A percentile compares a stretch with the other conserved stretches of the same genome.
phyloP scores from a whole-genome alignment of 2,329 filamentous ascomycete genomes.

The Coniochaeta prunicola region DNA sequence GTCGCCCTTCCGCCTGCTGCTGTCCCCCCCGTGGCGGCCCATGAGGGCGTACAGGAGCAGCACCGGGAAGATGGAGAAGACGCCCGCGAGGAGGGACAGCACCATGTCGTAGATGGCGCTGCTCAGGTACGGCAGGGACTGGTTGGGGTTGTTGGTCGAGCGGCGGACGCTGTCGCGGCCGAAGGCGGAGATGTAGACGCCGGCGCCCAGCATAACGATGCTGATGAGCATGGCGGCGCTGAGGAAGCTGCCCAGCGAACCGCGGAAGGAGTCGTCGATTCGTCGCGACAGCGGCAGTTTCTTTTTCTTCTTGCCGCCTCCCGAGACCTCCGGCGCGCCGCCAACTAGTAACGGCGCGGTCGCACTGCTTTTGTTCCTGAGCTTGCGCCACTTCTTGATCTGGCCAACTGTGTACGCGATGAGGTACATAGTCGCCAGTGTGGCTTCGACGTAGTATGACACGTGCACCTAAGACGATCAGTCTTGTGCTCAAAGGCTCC shows the following conservation, averaged over 20 bases:
- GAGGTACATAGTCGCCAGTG: slow-evolving; percentile 9
- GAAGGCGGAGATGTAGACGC: slow-evolving; percentile 8
- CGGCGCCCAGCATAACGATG: slow-evolving; percentile 11
- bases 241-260: slow-evolving; percentile 16
- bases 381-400: slow-evolving; percentile 1
- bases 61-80: slow-evolving; percentile 9
- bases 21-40: slow-evolving; percentile 1
- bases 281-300: slow-evolving; percentile 5
- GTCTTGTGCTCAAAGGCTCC: background rate
- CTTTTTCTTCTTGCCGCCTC: background rate
- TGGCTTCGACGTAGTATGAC: slow-evolving; percentile 13
- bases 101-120: slow-evolving; percentile 12
- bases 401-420: slow-evolving; percentile 7
- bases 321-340: background rate
- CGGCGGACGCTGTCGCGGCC: background rate
- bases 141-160: background rate
- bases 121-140: slow-evolving; percentile 6
- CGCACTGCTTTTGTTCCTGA: background rate
- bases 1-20: background rate
- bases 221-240: slow-evolving; percentile 8
- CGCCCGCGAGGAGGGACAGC: slow-evolving; percentile 8
- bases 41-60: slow-evolving; percentile 9
- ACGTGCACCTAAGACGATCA: slow-evolving; percentile 3
- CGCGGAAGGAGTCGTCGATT: slow-evolving; percentile 16
- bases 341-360: background rate